Evolutionary conservation across 495 filamentous ascomycete genomes (phyloP), one percentile per base, ranked within the genome.

Genomic region (Aspergillus cristatus): DNA sequence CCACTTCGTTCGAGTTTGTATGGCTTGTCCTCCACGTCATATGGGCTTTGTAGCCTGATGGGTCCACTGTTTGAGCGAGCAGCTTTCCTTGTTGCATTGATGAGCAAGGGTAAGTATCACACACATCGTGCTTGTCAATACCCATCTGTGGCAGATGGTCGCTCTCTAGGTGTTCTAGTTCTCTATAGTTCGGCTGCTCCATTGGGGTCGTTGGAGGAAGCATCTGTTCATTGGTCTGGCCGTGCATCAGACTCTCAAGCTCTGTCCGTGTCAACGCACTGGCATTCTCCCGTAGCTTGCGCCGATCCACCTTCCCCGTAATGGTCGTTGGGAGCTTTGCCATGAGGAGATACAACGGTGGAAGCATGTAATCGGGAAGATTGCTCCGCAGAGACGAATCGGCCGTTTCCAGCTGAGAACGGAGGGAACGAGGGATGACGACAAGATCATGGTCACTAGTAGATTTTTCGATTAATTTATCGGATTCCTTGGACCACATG

Each of bases 51-150:
- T 75, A 77, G 1, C 55, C 50, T 18, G 48, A 51, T 10, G 66
- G 57, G 29, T 72, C 62, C 17, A 67, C 72, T 11, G 72, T 61
- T 25, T 84, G 78, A 37, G 75, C 79, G 36, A 81, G 71, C 12
- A 86, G 55, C 3, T 84, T 71, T 31, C 73, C 78, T 41, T 82
- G 72, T 43, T 86, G 81, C 26, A 77, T 74, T 0, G 77, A 70
- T 0, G 80, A 79, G 37, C 72, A 77, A 1, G 79, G 79, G 35
- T 81, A 82, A 20, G 74, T 65, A 24, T 78, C 70, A 24, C 20
- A 24, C 20, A 4, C 4, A 24, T 24, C 20, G 4, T 4, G 20
- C 8, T 24, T 24, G 20, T 24, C 20, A 8, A 24, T n/a, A n/a
- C n/a, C n/a, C n/a, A n/a, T n/a, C 20, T 24, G 20, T 4, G 8